These are phyloP conservation scores for Kodamaea hsintzibuensis DNA, from an alignment of 805 yeast species.

Conservation along the genomic window DNA sequence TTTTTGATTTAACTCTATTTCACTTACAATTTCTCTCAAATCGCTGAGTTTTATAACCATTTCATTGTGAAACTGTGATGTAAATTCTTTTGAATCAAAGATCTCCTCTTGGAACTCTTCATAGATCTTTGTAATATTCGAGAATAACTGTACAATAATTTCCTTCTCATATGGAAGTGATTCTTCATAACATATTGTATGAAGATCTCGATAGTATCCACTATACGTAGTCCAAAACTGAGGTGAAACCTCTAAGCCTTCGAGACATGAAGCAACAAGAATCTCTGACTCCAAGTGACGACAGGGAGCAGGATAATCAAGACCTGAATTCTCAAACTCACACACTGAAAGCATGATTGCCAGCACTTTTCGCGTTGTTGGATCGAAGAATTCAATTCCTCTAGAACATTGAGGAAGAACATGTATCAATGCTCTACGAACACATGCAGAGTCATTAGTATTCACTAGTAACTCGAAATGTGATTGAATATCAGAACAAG, in stretches of 20 bases:
- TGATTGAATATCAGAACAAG: not conserved
- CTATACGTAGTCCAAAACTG: slow-evolving; percentile 78
- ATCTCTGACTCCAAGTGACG: slow-evolving; percentile 17
- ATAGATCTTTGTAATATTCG: slow-evolving; percentile 44
- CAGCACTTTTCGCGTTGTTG: slow-evolving; percentile 31
- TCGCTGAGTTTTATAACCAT: not conserved
- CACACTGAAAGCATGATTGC: slow-evolving; percentile 55
- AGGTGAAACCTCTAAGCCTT: slow-evolving; percentile 40
- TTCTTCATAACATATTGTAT: slow-evolving; percentile 54
- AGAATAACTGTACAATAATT: slow-evolving; percentile 46
- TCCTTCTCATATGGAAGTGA: slow-evolving; percentile 54
- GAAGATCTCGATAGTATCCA: slow-evolving; percentile 59
- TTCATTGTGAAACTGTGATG: not conserved
- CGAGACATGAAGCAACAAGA: slow-evolving; percentile 35
- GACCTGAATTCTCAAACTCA: slow-evolving; percentile 51
- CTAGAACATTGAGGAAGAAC: slow-evolving; percentile 43
- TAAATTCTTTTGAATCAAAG: not conserved
- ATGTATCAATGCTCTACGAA: slow-evolving; percentile 38
- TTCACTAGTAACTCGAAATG: slow-evolving; percentile 1
- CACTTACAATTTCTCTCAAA: not conserved
- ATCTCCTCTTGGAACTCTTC: slow-evolving; percentile 11
- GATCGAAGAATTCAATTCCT: slow-evolving; percentile 41
- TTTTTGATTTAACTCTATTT: not conserved
- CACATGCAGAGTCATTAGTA: slow-evolving; percentile 24
- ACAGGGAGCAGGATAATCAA: slow-evolving; percentile 36